phyloP scores from a whole-genome alignment of 352 stramenopile genomes.

The Pythium phragmiticola region DNA sequence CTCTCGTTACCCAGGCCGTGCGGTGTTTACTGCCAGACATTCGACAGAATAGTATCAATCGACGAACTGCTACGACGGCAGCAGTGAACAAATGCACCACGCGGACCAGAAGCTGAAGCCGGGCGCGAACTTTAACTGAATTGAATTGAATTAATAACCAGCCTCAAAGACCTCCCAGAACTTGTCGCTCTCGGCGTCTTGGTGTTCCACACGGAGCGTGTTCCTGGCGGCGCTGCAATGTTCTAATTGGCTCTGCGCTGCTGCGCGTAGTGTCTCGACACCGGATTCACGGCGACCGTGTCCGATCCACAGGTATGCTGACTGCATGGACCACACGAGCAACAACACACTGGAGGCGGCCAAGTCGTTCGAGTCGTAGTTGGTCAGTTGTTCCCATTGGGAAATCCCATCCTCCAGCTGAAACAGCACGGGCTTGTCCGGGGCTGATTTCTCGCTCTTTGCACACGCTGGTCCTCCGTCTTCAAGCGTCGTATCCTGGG shows the following conservation, averaged over 20 bases:
- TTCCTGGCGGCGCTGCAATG: not conserved
- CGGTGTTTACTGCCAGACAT: conserved; percentile 32
- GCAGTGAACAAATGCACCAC: not conserved
- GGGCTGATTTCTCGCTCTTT: not conserved
- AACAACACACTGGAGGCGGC: conserved; percentile 35
- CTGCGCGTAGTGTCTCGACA: not conserved
- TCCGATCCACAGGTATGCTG: conserved; percentile 49
- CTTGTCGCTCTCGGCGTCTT: conserved; percentile 43
- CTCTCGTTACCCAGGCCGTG: conserved; percentile 24
- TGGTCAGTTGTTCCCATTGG: conserved; percentile 52
- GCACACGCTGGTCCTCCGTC: not conserved
- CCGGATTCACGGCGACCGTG: not conserved
- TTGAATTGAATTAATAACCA: conserved; percentile 40
- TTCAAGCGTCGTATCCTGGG: not conserved
- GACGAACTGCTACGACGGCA: not conserved
- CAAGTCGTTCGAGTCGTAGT: conserved; percentile 67
- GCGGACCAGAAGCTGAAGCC: not conserved
- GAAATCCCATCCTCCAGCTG: conserved; percentile 29
- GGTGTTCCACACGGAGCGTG: conserved; percentile 19
- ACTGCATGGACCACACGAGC: conserved; percentile 13
- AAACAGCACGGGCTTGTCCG: conserved; percentile 34
- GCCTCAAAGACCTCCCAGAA: conserved; percentile 65
- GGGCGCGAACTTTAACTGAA: not conserved
- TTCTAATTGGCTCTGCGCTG: not conserved
- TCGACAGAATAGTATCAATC: conserved; percentile 19